Conservation (phyloP, 2,329 filamentous ascomycete genomes). For the Coniosporium tulheliwenetii region DNA sequence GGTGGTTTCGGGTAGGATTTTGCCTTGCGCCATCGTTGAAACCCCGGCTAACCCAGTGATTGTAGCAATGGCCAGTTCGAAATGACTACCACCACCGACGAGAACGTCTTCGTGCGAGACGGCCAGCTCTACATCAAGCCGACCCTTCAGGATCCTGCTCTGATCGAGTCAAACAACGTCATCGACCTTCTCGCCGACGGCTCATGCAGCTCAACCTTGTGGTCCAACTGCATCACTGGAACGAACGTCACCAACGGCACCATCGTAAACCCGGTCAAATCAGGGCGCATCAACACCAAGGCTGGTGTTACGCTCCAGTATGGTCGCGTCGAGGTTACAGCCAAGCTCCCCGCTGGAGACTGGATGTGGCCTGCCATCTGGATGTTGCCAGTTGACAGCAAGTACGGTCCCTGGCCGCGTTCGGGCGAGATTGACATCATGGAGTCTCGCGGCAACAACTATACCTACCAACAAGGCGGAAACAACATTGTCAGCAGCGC, state of each 20-base stretch:
- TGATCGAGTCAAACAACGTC: conserved; percentile 49
- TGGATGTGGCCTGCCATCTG: conserved; percentile 91
- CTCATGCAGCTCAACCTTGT: conserved; percentile 48
- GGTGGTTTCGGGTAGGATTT: conserved; percentile 57
- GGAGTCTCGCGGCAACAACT: conserved; percentile 71
- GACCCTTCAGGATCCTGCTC: conserved; percentile 53
- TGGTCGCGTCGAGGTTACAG: conserved; percentile 65
- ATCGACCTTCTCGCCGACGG: conserved; percentile 53
- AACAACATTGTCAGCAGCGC: conserved; percentile 69
- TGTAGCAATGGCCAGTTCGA: conserved; percentile 66
- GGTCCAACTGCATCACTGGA: conserved; percentile 46
- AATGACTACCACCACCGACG: conserved; percentile 52
- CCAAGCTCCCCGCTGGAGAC: conserved; percentile 60
- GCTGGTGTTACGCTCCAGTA: conserved; percentile 59
- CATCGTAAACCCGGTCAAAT: conserved; percentile 63
- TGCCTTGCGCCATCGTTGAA: background rate
- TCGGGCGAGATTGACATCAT: conserved; percentile 76
- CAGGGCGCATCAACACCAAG: conserved; percentile 63
- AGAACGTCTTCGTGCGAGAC: conserved; percentile 60
- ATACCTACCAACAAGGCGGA: conserved; percentile 58
- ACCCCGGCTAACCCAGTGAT: conserved; percentile 6
- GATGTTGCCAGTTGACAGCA: conserved; percentile 63
- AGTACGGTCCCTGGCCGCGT: conserved; percentile 61
- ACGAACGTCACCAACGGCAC: conserved; percentile 68
- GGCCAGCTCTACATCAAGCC: conserved; percentile 60